A percentile compares a stretch with the other conserved stretches of the same genome.
Conservation (phyloP, 768 basidiomycete species). For the Amanita pallidorosea region DNA sequence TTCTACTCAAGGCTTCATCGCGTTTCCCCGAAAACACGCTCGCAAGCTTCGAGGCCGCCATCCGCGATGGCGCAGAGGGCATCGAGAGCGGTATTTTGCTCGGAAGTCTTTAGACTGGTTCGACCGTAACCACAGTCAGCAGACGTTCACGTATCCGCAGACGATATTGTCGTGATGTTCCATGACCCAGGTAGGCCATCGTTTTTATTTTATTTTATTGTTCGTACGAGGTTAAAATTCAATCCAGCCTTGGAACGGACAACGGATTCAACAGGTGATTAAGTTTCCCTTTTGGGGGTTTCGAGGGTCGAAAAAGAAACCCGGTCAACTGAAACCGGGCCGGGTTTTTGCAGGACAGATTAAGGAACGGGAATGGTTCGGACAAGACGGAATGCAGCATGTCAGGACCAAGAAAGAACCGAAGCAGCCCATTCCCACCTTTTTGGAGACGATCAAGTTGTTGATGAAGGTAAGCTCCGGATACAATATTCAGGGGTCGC, state of each 20-base stretch:
- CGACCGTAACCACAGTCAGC: conserved; percentile 40
- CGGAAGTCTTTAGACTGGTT: conserved; percentile 20
- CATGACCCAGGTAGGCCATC: conserved; percentile 81
- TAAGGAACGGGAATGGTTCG: conserved; percentile 62
- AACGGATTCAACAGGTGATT: conserved; percentile 61
- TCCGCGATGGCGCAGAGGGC: conserved; percentile 88
- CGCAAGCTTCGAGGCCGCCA: conserved; percentile 90
- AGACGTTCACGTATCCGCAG: conserved; percentile 93
- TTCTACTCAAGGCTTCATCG: conserved; percentile 59
- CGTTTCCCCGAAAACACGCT: conserved; percentile 90
- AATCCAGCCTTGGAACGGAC: conserved; percentile 61
- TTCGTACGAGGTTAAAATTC: conserved; percentile 1
- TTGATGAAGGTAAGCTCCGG: conserved; percentile 59
- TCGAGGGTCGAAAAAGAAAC: not conserved
- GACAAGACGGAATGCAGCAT: conserved; percentile 61
- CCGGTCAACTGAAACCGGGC: conserved; percentile 12
- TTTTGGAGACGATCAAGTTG: conserved; percentile 67
- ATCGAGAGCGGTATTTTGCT: conserved; percentile 90
- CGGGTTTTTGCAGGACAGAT: conserved; percentile 45
- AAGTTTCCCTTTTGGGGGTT: not conserved
- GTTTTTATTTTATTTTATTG: conserved; percentile 8
- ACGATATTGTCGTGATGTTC: conserved; percentile 88
- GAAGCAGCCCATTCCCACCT: conserved; percentile 82
- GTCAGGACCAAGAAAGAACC: conserved; percentile 74
- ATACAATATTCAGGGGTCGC: too few relatives aligned